phyloP scores from a whole-genome alignment of 2,329 filamentous ascomycete species.

The Phialophora expanda region DNA sequence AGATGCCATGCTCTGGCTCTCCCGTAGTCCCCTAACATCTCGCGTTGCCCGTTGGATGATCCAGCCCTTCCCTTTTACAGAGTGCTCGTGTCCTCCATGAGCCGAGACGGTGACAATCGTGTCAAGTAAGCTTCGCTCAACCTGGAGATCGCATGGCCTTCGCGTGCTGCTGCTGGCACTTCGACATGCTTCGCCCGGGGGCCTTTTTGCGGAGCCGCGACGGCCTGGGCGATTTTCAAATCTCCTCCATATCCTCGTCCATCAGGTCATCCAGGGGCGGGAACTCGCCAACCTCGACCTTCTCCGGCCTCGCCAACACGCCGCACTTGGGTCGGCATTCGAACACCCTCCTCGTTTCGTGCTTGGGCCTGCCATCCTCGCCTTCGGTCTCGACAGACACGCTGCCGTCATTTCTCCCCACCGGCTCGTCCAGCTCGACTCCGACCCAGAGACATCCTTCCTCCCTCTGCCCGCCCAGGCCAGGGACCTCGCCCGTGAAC shows the following conservation, averaged over 20 bases:
- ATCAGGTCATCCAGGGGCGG: slow-evolving; percentile 60
- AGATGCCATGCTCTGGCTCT: background rate
- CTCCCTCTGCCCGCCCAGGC: slow-evolving; percentile 38
- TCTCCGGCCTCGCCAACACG: slow-evolving; percentile 67
- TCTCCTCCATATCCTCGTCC: slow-evolving; percentile 62
- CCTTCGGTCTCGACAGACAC: slow-evolving; percentile 45
- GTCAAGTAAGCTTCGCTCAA: background rate
- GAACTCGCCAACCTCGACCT: slow-evolving; percentile 64
- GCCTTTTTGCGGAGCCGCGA: too few relatives aligned
- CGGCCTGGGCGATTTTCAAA: slow-evolving; percentile 43
- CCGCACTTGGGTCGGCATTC: slow-evolving; percentile 58
- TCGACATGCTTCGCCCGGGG: background rate
- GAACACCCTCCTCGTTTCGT: slow-evolving; percentile 57
- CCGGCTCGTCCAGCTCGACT: slow-evolving; percentile 66
- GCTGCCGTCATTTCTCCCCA: slow-evolving; percentile 68
- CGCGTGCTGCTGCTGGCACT: background rate
- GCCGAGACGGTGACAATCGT: background rate
- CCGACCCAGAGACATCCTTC: slow-evolving; percentile 39
- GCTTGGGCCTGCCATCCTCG: slow-evolving; percentile 11
- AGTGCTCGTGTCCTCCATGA: background rate
- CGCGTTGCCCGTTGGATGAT: background rate
- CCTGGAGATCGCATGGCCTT: background rate
- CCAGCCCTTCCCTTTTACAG: too few relatives aligned
- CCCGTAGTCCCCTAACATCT: background rate
- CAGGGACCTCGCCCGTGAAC: slow-evolving; percentile 46